Evolutionary conservation across 2,329 filamentous ascomycete species (phyloP).

Genomic region (Tothia fuscella): DNA sequence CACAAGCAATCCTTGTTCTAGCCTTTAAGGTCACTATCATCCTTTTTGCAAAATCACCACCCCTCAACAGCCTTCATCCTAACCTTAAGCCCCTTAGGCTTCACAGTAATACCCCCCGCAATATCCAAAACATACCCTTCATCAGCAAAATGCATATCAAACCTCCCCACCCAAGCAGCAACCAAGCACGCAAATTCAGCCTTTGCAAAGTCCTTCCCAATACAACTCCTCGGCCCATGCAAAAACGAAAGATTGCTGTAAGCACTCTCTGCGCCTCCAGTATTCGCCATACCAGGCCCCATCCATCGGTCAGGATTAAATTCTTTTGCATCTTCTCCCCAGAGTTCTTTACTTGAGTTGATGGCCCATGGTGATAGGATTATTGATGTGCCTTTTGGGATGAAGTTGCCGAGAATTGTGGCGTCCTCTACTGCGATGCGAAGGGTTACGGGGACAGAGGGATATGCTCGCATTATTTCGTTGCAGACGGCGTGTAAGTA

Average conservation of each 20-base stretch:
- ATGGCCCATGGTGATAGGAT: slow-evolving; percentile 48
- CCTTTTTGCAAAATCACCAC: slow-evolving; percentile 36
- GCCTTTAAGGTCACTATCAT: neutral
- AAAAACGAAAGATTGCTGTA: slow-evolving; percentile 73
- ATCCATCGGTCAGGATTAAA: slow-evolving; percentile 46
- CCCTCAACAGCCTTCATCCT: slow-evolving; percentile 54
- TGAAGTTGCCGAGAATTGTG: slow-evolving; percentile 45
- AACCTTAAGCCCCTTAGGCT: slow-evolving; percentile 61
- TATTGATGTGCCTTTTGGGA: slow-evolving; percentile 59
- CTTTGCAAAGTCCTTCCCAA: slow-evolving; percentile 68
- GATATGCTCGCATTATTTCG: slow-evolving; percentile 57
- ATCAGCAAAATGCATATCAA: slow-evolving; percentile 57
- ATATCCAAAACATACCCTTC: slow-evolving; percentile 49
- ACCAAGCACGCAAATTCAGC: slow-evolving; percentile 77
- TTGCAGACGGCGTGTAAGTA: slow-evolving; percentile 66
- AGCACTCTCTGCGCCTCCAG: slow-evolving; percentile 62
- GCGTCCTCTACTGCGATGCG: slow-evolving; percentile 51
- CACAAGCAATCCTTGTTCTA: too few species aligned
- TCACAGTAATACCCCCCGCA: slow-evolving; percentile 57
- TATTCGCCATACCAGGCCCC: slow-evolving; percentile 37
- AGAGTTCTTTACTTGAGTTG: slow-evolving; percentile 53
- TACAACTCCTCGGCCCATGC: slow-evolving; percentile 77
- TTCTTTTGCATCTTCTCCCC: slow-evolving; percentile 56
- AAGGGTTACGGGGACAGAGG: slow-evolving; percentile 55
- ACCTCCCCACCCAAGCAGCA: slow-evolving; percentile 63